Evolutionary conservation across 2,329 filamentous ascomycete genomes (phyloP), one percentile per base, ranked within the genome.

Genomic region (Xylariaceae sp.): DNA sequence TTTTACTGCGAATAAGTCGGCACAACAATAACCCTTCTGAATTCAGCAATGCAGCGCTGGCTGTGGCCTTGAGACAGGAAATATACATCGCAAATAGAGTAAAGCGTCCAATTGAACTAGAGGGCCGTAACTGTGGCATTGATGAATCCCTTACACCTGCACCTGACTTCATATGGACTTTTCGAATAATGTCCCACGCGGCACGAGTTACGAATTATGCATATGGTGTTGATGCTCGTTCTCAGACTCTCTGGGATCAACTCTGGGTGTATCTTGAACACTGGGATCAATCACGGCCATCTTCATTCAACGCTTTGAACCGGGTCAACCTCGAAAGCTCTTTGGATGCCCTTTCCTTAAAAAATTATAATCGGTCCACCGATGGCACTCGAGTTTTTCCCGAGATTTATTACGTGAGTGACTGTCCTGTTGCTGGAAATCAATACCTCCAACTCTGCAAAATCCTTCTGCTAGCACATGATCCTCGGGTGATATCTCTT

Each of bases 101-200:
- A 24, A 46, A 46, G 11, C 43, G 43, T 16, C 43, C 43, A n/a
- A 46, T 46, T 16, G 43, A 46, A 36, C 32, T 46, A 13, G 43
- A 36, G 3, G 43, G 43, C 11, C 32, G 32, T 15, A 37, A 37
- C 21, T 46, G 43, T 16, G 43, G 43, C 32, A 46, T 46, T 11
- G 43, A 46, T 4, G 43, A 37, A 6, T 27, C 43, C 32, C 23
- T 46, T 5, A 46, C 43, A 27, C 32, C 21, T 27, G 43, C 32
- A 36, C 43, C 43, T 4, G 43, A 46, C 32, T 46, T 37, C 23
- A 46, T 37, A 8, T 46, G 43, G 43, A 46, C 43, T 2, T 46
- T 46, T 29, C 43, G 43, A 27, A 46, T 46, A n/a, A 46, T 46
- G 43, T 46, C 43, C 16, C 43, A 46, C 23, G 43, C 43, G 5